phyloP scores from a whole-genome alignment of 768 basidiomycete genomes.

The Melanogaster broomeanus region DNA sequence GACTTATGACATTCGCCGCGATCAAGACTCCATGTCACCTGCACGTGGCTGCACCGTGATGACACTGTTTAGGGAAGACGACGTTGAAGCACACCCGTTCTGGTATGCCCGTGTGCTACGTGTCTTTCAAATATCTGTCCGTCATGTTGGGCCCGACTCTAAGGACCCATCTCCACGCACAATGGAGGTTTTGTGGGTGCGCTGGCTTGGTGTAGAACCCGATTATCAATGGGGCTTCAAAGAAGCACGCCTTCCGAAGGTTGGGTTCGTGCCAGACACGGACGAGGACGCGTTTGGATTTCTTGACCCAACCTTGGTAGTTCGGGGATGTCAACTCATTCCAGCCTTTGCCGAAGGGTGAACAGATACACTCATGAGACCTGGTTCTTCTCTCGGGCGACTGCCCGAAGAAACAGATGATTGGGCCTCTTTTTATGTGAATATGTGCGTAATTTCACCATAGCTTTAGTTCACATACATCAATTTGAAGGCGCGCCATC shows the following conservation, averaged over 20 bases:
- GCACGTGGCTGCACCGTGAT: conserved; percentile 5
- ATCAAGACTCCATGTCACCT: conserved; percentile 6
- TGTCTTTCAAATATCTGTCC: conserved; percentile 12
- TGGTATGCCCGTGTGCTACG: conserved; percentile 23
- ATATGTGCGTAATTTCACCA: conserved; percentile 4
- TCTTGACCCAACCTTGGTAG: conserved; percentile 17
- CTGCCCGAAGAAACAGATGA: neutral
- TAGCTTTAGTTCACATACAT: neutral
- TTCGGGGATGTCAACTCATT: conserved; percentile 19
- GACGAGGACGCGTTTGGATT: conserved; percentile 20
- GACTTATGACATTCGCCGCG: conserved; percentile 17
- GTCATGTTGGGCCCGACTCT: neutral
- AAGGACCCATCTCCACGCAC: neutral
- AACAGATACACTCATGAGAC: conserved; percentile 1
- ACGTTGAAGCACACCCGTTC: conserved; percentile 10
- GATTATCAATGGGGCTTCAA: conserved; percentile 7
- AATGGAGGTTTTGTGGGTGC: conserved; percentile 26
- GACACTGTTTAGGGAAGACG: neutral
- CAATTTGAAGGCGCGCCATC: neutral
- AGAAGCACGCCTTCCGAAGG: conserved; percentile 8
- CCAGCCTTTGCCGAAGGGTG: conserved; percentile 19
- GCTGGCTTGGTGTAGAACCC: conserved; percentile 17
- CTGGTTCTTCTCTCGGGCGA: neutral
- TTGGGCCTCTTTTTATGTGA: conserved; percentile 5
- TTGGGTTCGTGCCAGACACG: conserved; percentile 15